Conservation (phyloP, 495 filamentous ascomycete genomes). For the Neohortaea acidophila region DNA sequence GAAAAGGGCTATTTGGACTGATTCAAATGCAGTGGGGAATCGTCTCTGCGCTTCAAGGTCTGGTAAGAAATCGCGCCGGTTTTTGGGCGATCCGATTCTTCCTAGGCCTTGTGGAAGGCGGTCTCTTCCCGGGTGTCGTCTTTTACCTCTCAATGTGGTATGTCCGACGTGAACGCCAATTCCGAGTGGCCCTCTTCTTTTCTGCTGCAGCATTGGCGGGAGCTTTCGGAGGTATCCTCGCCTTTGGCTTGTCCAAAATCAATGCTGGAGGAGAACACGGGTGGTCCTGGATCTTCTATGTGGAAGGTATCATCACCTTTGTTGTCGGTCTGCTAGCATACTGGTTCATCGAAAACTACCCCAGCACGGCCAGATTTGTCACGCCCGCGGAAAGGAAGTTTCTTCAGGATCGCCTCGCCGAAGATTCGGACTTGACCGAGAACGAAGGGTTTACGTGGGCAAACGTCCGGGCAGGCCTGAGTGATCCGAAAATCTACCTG, state of each 20-base stretch:
- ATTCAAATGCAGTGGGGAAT: slow-evolving; percentile 43
- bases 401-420: slow-evolving; percentile 19
- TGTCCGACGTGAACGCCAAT: slow-evolving; percentile 16
- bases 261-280: slow-evolving; percentile 14
- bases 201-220: slow-evolving; percentile 31
- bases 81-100: slow-evolving; percentile 20
- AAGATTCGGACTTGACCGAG: slow-evolving; percentile 13
- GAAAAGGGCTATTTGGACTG: neutral
- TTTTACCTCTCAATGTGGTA: slow-evolving; percentile 26
- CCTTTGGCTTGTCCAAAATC: slow-evolving; percentile 19
- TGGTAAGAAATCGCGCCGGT: slow-evolving; percentile 18
- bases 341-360: slow-evolving; percentile 22
- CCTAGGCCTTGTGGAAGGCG: slow-evolving; percentile 22
- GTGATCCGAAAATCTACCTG: slow-evolving; percentile 11
- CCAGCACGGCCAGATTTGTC: slow-evolving; percentile 19
- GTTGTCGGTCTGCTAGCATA: slow-evolving; percentile 19
- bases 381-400: slow-evolving; percentile 15
- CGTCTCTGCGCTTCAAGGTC: slow-evolving; percentile 24
- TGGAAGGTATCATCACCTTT: slow-evolving; percentile 22
- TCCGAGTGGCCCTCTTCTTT: slow-evolving; percentile 23
- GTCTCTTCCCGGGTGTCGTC: slow-evolving; percentile 24
- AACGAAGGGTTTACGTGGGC: slow-evolving; percentile 13
- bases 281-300: slow-evolving; percentile 25
- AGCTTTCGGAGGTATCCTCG: slow-evolving; percentile 24
- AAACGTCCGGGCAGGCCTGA: slow-evolving; percentile 4